phyloP scores from a whole-genome alignment of 768 basidiomycete species.

The Glaciozyma antarctica region DNA sequence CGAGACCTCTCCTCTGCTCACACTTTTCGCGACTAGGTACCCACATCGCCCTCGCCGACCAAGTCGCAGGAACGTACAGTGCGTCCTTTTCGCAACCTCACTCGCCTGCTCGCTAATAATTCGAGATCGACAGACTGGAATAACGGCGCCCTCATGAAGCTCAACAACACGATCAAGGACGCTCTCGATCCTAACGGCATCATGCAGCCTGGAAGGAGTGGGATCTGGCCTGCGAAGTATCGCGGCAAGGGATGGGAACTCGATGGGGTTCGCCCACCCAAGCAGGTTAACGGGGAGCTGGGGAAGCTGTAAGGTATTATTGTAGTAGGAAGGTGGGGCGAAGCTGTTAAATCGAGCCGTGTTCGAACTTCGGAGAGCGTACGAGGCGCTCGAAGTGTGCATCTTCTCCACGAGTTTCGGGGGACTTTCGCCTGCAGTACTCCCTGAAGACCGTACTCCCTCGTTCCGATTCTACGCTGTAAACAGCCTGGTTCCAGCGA shows the following conservation, averaged over 20 bases:
- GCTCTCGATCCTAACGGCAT: slow-evolving; percentile 32
- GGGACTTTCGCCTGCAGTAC: no score
- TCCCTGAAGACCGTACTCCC: no score
- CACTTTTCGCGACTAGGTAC: slow-evolving; percentile 13
- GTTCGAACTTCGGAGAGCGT: no score
- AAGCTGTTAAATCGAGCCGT: no score
- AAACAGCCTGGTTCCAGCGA: no score
- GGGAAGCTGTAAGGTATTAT: no score
- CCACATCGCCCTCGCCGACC: slow-evolving; percentile 20
- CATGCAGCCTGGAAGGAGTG: slow-evolving; percentile 22
- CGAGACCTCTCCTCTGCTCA: background rate
- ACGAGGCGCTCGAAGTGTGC: no score
- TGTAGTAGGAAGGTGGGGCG: no score
- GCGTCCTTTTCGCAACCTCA: background rate
- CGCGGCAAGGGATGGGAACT: slow-evolving; percentile 14
- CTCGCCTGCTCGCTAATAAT: background rate
- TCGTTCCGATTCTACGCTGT: no score
- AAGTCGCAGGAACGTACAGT: slow-evolving; percentile 9
- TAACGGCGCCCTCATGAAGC: slow-evolving; percentile 12
- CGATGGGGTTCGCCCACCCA: background rate
- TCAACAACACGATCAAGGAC: slow-evolving; percentile 31
- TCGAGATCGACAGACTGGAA: slow-evolving; percentile 8
- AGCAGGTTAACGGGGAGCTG: no score
- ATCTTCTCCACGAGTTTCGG: no score
- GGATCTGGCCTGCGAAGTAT: slow-evolving; percentile 12